A percentile compares a stretch with the other conserved stretches of the same genome.
Conservation (phyloP, 176 grass and related monocot genomes). For the Poa annua region DNA sequence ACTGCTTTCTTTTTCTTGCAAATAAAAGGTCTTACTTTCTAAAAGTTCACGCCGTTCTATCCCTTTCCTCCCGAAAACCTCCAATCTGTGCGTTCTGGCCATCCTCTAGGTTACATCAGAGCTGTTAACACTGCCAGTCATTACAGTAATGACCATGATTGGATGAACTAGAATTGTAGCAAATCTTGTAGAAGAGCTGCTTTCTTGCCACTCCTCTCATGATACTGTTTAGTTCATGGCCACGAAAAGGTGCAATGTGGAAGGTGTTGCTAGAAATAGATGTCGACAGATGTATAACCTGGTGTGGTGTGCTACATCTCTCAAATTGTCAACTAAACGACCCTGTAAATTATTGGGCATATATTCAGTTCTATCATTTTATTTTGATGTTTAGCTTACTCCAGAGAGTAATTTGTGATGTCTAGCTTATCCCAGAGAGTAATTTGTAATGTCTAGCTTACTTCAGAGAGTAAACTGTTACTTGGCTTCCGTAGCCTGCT, state of each 20-base stretch:
- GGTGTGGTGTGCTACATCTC: background rate
- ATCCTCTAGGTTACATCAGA: background rate
- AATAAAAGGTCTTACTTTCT: background rate
- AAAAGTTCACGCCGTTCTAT: background rate
- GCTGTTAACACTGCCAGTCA: background rate
- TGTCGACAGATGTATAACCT: background rate
- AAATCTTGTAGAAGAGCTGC: constrained; percentile 2
- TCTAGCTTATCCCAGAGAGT: background rate
- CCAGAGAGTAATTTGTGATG: too few species aligned
- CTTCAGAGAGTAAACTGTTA: background rate
- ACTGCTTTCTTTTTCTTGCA: background rate
- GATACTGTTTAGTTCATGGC: constrained; percentile 2
- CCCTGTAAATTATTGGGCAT: constrained; percentile 5
- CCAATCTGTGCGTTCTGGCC: background rate
- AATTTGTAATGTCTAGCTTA: background rate
- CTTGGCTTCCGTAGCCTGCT: constrained; percentile 17
- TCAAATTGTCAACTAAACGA: background rate
- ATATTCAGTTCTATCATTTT: background rate
- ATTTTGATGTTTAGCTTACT: background rate
- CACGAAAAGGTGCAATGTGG: background rate
- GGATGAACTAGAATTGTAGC: background rate
- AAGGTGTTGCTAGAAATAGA: background rate
- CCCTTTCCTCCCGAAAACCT: background rate
- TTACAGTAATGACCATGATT: background rate
- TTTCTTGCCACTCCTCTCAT: background rate